A percentile compares a stretch with the other conserved stretches of the same genome.
phyloP scores from a whole-genome alignment of 345 rosid species.

The Eucalyptus grandis region DNA sequence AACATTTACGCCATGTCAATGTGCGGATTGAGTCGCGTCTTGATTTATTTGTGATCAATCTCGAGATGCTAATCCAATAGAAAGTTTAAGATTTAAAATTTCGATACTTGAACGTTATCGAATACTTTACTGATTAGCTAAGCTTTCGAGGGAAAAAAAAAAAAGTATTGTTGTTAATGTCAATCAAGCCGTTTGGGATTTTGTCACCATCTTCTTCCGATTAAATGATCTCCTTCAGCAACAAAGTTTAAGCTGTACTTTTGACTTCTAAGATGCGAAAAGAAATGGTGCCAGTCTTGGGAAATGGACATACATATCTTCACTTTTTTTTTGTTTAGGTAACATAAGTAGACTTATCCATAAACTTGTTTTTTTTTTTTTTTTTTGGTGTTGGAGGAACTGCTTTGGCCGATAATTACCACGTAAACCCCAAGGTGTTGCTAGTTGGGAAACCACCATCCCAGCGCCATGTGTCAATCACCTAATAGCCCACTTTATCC shows the following conservation, averaged over 20 bases:
- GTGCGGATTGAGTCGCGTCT: neutral
- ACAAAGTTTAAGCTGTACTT: neutral
- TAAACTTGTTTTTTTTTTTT: no score
- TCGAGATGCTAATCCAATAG: neutral
- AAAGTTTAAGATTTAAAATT: neutral
- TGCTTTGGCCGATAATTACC: no score
- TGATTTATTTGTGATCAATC: neutral
- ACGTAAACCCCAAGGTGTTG: no score
- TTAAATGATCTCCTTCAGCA: neutral
- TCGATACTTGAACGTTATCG: neutral
- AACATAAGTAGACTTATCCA: neutral
- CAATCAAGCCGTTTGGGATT: neutral
- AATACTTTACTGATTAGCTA: neutral
- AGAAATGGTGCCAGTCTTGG: neutral
- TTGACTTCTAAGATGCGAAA: neutral
- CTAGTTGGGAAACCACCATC: no score
- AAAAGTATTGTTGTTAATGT: neutral
- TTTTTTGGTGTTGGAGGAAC: no score
- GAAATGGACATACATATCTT: neutral
- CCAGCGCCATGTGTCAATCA: no score
- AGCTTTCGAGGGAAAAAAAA: neutral
- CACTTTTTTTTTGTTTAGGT: neutral
- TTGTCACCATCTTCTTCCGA: neutral
- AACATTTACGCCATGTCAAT: neutral
- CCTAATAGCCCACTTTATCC: no score